Base-by-base conservation (phyloP, 1,284 basidiomycete genomes). In the Cutaneotrichosporon arboriforme region DNA sequence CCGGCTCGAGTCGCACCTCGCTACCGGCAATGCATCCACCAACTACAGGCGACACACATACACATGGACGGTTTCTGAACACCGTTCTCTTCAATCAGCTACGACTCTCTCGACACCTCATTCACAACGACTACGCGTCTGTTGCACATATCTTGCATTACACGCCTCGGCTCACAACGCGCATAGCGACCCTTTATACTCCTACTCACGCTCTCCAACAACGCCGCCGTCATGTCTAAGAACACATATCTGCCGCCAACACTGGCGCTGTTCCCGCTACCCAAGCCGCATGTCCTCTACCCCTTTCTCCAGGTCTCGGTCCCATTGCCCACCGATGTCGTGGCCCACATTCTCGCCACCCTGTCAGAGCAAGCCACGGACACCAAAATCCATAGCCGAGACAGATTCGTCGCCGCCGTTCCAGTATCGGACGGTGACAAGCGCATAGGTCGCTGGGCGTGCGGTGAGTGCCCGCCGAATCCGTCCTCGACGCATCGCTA, bases 361-460 rank as follows among this genome's bases (percentile, higher is more conserved):
- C 57, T 71, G 20, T 55, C 60, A 2, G 62, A 63, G 34, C 64
- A 71, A 40, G 52, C 57, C 10, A 57, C 58, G 33, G 33, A 55
- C 36, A 50, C 62, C 41, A 62, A 57, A 55, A 31, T 42, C n/a
- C 55, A 57, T 40, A 37, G 46, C 35, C 58, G 55, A 44, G 58
- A 57, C 21, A 52, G 58, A 18, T 54, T 52, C 38, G 55, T 73
- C 15, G 71, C 65, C 1, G 66, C 66, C 35, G 64, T 72, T 4
- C 71, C 71, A 18, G 71, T 72, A 15, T 51, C 61, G 14, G 69
- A 73, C 26, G 61, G 62, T 46, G 69, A 73, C 53, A 54, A 68
- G 20, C 63, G 71, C 33, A 60, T 72, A 4, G 67, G 68, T 15
- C 55, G 71, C 37, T 73, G 71, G 71, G 71, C 65, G 4, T 65